Base-by-base conservation (phyloP, 345 rosid species). In the Arabis alpina region DNA sequence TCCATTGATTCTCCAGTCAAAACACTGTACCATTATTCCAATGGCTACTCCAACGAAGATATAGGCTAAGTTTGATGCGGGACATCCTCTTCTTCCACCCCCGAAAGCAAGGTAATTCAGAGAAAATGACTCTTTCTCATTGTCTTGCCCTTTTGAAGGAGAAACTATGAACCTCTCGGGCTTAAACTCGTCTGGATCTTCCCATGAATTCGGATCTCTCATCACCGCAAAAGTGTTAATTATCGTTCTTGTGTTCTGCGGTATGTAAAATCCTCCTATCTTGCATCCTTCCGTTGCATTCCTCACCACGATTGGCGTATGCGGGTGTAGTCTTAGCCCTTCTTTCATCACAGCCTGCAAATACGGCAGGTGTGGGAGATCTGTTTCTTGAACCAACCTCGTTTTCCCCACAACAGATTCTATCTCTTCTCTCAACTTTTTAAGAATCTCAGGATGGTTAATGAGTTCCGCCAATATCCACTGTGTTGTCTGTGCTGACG, bases 381-480 rank as follows among this genome's bases (percentile, higher is more conserved):
- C 78, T 39, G 73, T 43, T 49, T 79, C 80, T 51, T 79, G 60
- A 23, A 81, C 67, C 2, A 78, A 30, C 32, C 79, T 68, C 10
- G 42, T 49, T 27, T 34, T 59, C 36, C 76, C 73, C 0, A 81
- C 70, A 32, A 78, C 76, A 12, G 73, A 72, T 4, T 72, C 82
- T 5, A 79, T 71, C 64, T 81, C 84, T 36, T 60, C 51, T 74
- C 81, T 78, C 48, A 74, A 28, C 8, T 8, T 70, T 37, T 16
- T 30, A 40, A 74, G 57, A 54, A 69, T 57, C 14, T 64, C 62
- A 9, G 82, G 82, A 37, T 76, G 74, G 62, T 78, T 81, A 14
- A 81, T 68, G 50, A 81, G 70, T 36, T 73, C 79, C 3, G 79
- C 80, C 72, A 79, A 61, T 54, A 64, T 47, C 84, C 82, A 71